Percentiles rank a stretch among this genome's conserved stretches.
These are phyloP conservation scores for Aeminium ludgeri DNA, from an alignment of 495 filamentous ascomycete species.

Conservation along the genomic window DNA sequence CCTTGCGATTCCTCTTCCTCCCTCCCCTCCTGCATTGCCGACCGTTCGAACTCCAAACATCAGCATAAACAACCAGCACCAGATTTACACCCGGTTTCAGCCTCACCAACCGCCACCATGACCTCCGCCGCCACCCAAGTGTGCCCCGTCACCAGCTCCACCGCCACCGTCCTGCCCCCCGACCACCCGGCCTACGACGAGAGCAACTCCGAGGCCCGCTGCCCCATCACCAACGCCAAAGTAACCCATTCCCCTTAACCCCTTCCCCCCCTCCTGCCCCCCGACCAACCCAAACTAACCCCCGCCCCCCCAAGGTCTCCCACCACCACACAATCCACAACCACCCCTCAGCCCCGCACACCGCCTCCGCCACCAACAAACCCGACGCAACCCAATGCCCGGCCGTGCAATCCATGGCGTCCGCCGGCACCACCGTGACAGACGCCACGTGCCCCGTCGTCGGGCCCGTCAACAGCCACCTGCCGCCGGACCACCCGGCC, in stretches of 20 bases:
- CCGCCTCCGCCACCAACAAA: constrained; percentile 1
- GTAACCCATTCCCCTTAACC: background rate
- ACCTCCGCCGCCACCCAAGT: constrained; percentile 1
- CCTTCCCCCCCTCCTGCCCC: background rate
- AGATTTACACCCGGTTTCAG: background rate
- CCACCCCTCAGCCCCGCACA: constrained; percentile 9
- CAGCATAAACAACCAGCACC: background rate
- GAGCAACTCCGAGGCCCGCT: constrained; percentile 11
- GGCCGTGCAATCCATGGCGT: background rate
- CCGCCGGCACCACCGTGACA: background rate
- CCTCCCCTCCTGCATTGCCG: background rate
- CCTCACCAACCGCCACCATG: background rate
- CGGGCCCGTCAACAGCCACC: constrained; percentile 4
- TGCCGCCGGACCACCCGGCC: constrained; percentile 11
- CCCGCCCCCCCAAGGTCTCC: background rate
- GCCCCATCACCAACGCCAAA: constrained; percentile 16
- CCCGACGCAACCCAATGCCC: constrained; percentile 8
- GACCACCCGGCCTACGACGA: constrained; percentile 10
- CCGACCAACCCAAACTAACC: background rate
- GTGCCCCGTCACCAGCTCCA: constrained; percentile 10
- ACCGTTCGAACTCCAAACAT: background rate
- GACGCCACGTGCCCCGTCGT: constrained; percentile 4
- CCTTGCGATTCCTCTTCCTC: background rate
- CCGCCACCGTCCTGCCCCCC: constrained; percentile 11
- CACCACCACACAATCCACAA: constrained; percentile 9